These are phyloP conservation scores for Kodamaea arcana DNA, from an alignment of 1,139 yeast species.

Conservation along the genomic window DNA sequence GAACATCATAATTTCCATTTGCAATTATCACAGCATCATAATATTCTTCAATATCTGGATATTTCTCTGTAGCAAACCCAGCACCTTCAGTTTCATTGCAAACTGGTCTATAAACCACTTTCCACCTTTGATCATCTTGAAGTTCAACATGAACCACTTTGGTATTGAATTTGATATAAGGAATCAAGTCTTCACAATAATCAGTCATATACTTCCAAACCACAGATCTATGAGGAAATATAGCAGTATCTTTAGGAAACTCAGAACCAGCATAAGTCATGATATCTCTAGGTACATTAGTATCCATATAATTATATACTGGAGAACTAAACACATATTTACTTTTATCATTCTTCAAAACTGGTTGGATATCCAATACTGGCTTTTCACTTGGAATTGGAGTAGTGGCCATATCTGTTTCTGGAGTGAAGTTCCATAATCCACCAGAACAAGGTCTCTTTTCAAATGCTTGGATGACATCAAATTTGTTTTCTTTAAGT, in stretches of 20 bases:
- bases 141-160: constrained; percentile 29
- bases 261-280: constrained; percentile 54
- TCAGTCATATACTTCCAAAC: constrained; percentile 45
- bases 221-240: constrained; percentile 46
- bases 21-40: constrained; percentile 55
- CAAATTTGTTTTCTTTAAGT: constrained; percentile 27
- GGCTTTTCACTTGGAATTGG: constrained; percentile 20
- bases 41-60: constrained; percentile 12
- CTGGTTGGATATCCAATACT: constrained; percentile 14
- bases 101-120: constrained; percentile 23
- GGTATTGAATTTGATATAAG: constrained; percentile 32
- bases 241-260: constrained; percentile 37
- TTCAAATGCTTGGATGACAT: constrained; percentile 45
- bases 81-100: constrained; percentile 22
- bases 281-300: constrained; percentile 55
- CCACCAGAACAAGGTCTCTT: constrained; percentile 49
- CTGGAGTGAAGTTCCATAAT: constrained; percentile 45
- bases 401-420: constrained; percentile 13
- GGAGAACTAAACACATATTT: constrained; percentile 37
- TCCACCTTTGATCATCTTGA: constrained; percentile 9
- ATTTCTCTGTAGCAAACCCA: constrained; percentile 5
- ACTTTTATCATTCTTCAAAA: constrained; percentile 13
- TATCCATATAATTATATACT: constrained; percentile 50
- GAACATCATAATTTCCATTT: constrained; percentile 55
- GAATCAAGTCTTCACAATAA: constrained; percentile 24